Conservation (phyloP, 2,329 filamentous ascomycete species). For the Xylaria polymorpha region DNA sequence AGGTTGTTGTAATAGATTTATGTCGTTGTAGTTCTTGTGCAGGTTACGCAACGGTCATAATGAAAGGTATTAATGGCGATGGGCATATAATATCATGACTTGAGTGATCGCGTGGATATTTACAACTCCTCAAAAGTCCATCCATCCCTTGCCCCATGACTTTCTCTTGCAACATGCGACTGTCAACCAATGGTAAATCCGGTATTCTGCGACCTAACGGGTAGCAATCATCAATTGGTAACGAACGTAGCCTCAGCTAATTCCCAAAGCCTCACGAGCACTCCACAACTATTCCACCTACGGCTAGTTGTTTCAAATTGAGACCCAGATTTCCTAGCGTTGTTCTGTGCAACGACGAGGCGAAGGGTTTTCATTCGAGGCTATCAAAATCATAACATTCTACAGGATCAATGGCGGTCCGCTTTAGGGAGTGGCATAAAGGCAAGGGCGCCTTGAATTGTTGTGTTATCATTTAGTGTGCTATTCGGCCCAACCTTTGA, state of each 20-base stretch:
- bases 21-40: background rate
- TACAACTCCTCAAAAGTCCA: background rate
- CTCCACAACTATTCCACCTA: background rate
- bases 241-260: background rate
- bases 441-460: too few relatives aligned
- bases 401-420: background rate
- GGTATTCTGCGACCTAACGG: background rate
- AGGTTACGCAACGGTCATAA: background rate
- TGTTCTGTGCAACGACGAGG: background rate
- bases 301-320: background rate
- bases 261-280: background rate
- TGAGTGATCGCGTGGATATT: background rate
- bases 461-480: background rate
- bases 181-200: background rate
- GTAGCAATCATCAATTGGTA: background rate
- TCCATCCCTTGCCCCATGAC: conserved; percentile 4
- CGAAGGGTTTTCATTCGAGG: background rate
- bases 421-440: background rate
- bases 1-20: background rate
- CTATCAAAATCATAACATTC: background rate
- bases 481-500: background rate
- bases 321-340: background rate
- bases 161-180: background rate
- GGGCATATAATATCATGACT: background rate
- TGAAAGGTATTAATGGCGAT: background rate